Evolutionary conservation across 495 filamentous ascomycete genomes (phyloP).

Genomic region (Talaromyces adpressus): DNA sequence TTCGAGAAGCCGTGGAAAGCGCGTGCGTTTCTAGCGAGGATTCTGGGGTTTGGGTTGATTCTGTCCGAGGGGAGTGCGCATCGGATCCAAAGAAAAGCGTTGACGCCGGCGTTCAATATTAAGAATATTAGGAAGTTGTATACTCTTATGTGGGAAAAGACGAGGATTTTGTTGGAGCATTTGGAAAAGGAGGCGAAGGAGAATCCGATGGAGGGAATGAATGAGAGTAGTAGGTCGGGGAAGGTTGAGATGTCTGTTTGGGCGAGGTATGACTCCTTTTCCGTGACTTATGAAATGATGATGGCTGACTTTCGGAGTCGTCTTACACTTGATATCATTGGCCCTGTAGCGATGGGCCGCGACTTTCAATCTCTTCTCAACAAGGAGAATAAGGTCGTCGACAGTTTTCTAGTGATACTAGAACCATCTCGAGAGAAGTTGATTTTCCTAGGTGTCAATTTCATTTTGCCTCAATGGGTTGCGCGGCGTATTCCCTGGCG

Average conservation of each 20-base stretch:
- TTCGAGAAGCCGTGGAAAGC: slow-evolving; percentile 43
- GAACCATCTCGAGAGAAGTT: slow-evolving; percentile 42
- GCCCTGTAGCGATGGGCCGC: slow-evolving; percentile 69
- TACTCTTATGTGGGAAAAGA: slow-evolving; percentile 67
- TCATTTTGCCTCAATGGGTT: slow-evolving; percentile 41
- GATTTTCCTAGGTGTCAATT: slow-evolving; percentile 38
- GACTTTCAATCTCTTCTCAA: slow-evolving; percentile 69
- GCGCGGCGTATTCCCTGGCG: slow-evolving; percentile 53
- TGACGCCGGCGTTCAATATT: slow-evolving; percentile 80
- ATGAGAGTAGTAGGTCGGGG: slow-evolving; percentile 30
- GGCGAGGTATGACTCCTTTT: slow-evolving; percentile 38
- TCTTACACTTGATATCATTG: slow-evolving; percentile 82
- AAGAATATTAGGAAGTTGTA: slow-evolving; percentile 80
- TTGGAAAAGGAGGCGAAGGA: slow-evolving; percentile 32
- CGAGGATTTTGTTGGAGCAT: slow-evolving; percentile 31
- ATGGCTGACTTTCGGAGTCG: slow-evolving; percentile 36
- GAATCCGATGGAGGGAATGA: slow-evolving; percentile 29
- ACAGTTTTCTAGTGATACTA: slow-evolving; percentile 56
- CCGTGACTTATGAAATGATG: slow-evolving; percentile 3
- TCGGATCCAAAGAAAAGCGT: slow-evolving; percentile 59
- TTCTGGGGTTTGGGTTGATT: slow-evolving; percentile 72
- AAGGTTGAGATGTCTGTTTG: slow-evolving; percentile 64
- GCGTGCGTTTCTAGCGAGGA: slow-evolving; percentile 50
- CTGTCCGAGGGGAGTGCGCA: slow-evolving; percentile 79
- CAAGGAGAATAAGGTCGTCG: slow-evolving; percentile 53